Conservation (phyloP, 2,329 filamentous ascomycete species). For the Penicillium decumbens region DNA sequence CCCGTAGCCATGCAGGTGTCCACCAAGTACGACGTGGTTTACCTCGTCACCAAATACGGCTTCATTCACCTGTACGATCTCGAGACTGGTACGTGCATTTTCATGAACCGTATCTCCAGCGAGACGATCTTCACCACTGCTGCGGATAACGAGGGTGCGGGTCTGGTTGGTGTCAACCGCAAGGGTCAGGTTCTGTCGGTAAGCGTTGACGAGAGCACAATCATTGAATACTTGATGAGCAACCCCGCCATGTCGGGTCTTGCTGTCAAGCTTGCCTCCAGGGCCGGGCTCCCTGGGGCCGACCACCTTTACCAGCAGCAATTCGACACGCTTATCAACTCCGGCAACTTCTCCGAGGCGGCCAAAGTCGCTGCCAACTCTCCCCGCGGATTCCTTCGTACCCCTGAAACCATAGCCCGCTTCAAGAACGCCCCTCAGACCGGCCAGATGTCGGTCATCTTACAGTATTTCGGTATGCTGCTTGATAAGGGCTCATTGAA, state of each 20-base stretch:
- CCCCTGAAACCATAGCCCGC: constrained; percentile 88
- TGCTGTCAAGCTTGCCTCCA: constrained; percentile 92
- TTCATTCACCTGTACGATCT: constrained; percentile 99
- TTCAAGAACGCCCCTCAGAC: constrained; percentile 81
- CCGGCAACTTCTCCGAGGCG: constrained; percentile 78
- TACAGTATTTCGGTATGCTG: constrained; percentile 97
- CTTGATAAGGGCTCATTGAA: constrained; percentile 93
- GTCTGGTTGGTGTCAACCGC: constrained; percentile 91
- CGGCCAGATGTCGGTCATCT: constrained; percentile 75
- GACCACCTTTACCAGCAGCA: constrained; percentile 89
- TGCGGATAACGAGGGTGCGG: constrained; percentile 73
- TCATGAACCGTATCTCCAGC: constrained; percentile 99
- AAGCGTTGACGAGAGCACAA: constrained; percentile 81
- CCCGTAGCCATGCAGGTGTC: constrained; percentile 97
- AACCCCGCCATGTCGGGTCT: constrained; percentile 92
- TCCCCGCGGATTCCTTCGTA: constrained; percentile 89
- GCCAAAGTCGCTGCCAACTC: constrained; percentile 97
- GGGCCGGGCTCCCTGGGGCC: constrained; percentile 87
- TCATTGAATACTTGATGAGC: constrained; percentile 92
- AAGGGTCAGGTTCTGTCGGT: constrained; percentile 96
- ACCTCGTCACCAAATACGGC: constrained; percentile 96
- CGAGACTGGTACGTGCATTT: constrained; percentile 90
- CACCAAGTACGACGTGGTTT: constrained; percentile 92
- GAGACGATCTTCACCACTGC: constrained; percentile 98
- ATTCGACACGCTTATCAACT: constrained; percentile 79